A percentile compares a stretch with the other conserved stretches of the same genome.
Conservation (phyloP, 2,329 filamentous ascomycete species). For the Alternaria brassicae region DNA sequence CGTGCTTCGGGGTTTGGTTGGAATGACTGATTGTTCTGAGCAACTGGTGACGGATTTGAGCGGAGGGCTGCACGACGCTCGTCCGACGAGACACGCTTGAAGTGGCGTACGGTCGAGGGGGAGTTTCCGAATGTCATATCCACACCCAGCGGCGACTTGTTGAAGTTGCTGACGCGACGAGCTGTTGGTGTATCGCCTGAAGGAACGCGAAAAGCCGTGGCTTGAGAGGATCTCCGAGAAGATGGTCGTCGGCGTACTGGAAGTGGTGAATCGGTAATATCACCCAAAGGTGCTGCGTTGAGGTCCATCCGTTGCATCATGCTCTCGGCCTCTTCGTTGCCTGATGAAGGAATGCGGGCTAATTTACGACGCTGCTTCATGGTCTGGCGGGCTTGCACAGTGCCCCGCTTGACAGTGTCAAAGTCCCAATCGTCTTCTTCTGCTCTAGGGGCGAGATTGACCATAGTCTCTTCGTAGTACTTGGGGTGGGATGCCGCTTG, state of each 20-base stretch:
- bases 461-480: constrained; percentile 93
- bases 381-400: constrained; percentile 62
- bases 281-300: constrained; percentile 53
- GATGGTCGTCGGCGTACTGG: constrained; percentile 38
- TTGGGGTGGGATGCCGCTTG: constrained; percentile 67
- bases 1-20: constrained; percentile 47
- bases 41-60: constrained; percentile 38
- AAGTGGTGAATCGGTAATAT: constrained; percentile 47
- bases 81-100: constrained; percentile 82
- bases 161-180: constrained; percentile 51
- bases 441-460: constrained; percentile 69
- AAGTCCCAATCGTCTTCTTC: constrained; percentile 93
- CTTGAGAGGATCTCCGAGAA: constrained; percentile 49
- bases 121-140: constrained; percentile 95
- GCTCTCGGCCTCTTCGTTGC: constrained; percentile 42
- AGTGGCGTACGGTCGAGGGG: constrained; percentile 88
- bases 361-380: constrained; percentile 56
- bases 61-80: constrained; percentile 42
- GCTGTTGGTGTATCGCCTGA: constrained; percentile 53
- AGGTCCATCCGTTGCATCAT: constrained; percentile 55
- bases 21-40: constrained; percentile 30
- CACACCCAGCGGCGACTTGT: constrained; percentile 80
- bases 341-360: constrained; percentile 54
- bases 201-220: constrained; percentile 48
- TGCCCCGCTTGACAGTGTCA: constrained; percentile 82